Percentiles rank a stretch among this genome's conserved stretches.
These are phyloP conservation scores for Vitellaria paradoxa DNA, from an alignment of 179 eudicot genomes.

Conservation along the genomic window DNA sequence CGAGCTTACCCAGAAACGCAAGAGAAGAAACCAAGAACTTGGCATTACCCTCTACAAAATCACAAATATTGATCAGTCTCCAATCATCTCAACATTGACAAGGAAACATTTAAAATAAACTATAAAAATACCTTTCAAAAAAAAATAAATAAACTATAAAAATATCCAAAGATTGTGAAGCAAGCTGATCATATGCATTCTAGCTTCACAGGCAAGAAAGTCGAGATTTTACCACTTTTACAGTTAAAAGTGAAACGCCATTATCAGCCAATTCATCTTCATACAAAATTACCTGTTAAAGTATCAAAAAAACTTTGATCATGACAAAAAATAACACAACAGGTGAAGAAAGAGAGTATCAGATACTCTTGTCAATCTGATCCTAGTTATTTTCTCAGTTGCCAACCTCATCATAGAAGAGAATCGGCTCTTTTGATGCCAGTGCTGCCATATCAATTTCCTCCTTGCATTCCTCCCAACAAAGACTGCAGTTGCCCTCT, in stretches of 20 bases:
- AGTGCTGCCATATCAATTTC: conserved; percentile 73
- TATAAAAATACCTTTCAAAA: no score
- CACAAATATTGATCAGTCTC: conserved; percentile 12
- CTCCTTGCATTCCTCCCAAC: conserved; percentile 82
- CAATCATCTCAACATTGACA: background rate
- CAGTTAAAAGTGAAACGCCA: conserved; percentile 85
- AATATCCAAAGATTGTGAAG: background rate
- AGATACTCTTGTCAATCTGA: background rate
- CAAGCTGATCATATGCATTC: background rate
- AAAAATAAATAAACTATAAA: no score
- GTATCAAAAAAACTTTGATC: conserved; percentile 11
- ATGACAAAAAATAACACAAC: conserved; percentile 6
- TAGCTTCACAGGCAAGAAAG: background rate
- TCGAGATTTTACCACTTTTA: conserved; percentile 72
- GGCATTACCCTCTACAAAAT: conserved; percentile 89
- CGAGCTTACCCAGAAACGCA: conserved; percentile 88
- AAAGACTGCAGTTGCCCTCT: conserved; percentile 35
- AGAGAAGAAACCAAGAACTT: conserved; percentile 85
- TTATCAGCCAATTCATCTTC: conserved; percentile 94
- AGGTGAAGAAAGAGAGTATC: conserved; percentile 4
- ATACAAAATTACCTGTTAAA: conserved; percentile 72
- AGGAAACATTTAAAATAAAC: background rate
- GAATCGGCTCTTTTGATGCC: conserved; percentile 86
- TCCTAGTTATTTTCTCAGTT: background rate
- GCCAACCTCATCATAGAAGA: conserved; percentile 90